Evolutionary conservation across 768 basidiomycete genomes (phyloP), one percentile per base, ranked within the genome.

Genomic region (Boletus rubropictus): DNA sequence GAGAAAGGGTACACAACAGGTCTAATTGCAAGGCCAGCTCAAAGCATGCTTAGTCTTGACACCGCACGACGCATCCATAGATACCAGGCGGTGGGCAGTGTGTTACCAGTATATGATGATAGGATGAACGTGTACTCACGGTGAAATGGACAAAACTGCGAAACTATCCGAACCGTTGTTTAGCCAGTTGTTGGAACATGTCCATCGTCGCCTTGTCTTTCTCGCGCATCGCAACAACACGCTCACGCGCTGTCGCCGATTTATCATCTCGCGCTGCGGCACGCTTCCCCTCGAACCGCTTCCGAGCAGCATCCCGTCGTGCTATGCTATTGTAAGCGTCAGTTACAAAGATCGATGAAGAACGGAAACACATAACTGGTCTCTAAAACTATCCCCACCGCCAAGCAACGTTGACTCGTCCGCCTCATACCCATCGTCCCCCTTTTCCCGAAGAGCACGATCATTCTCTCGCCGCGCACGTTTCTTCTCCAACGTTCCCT

Each of bases 161-260:
- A n/a, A 10, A n/a, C 21, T 32, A 42, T 17, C 41, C 41, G n/a
- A 89, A 95, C 46, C 87, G 73, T 59, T 87, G 76, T 63, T 87
- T 91, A n/a, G 92, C 93, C 62, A 95, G 69, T 54, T 85, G 81
- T 67, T 88, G 88, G 67, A 96, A 92, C 91, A 93, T 94, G 48
- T 90, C 90, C 90, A 97, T 97, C 0, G 91, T 96, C 15, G 82
- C 87, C 63, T 82, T 83, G 58, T 96, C 92, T 61, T 89, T 93
- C 60, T 86, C 82, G 56, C 77, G 81, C 48, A 81, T 71, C 5
- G 77, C 81, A 20, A 58, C 71, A 0, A 77, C 73, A 46, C 86
- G 78, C 60, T 93, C 89, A 34, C 80, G 76, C 11, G 72, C 61
- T 1, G 66, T 75, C 22, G 72, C 71, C 4, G 60, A 58, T 46